These are phyloP conservation scores for Panaeolus cyanescens DNA, from an alignment of 768 basidiomycete species.

Conservation along the genomic window DNA sequence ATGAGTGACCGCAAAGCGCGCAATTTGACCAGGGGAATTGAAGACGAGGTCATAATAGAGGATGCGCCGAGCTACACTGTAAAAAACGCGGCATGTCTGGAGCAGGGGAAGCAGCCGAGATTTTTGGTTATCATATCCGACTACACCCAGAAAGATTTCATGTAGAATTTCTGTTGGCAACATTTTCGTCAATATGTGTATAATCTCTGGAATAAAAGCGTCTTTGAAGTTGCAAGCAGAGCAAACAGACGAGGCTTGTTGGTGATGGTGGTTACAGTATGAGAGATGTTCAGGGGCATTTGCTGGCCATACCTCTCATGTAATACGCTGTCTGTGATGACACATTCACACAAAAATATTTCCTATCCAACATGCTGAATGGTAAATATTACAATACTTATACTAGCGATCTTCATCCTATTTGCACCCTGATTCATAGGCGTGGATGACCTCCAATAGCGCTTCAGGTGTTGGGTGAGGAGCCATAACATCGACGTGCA, in stretches of 20 bases:
- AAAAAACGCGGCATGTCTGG: constrained; percentile 16
- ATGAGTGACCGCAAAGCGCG: constrained; percentile 17
- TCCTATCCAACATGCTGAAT: no score
- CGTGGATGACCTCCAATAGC: constrained; percentile 6
- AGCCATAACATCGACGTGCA: constrained; percentile 12
- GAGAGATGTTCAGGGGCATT: background rate
- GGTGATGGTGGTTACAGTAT: background rate
- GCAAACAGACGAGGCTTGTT: no score
- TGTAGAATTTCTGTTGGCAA: constrained; percentile 18
- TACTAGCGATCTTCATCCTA: no score
- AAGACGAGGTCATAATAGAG: constrained; percentile 22
- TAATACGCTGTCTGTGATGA: no score
- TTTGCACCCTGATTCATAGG: no score
- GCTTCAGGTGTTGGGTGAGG: constrained; percentile 17
- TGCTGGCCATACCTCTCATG: no score
- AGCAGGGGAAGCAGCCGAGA: constrained; percentile 12
- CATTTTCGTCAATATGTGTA: background rate
- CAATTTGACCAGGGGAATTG: constrained; percentile 18
- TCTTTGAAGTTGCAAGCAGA: no score
- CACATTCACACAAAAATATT: background rate
- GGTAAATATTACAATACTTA: no score
- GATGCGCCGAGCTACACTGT: constrained; percentile 13
- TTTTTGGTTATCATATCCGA: background rate
- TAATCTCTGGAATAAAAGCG: no score
- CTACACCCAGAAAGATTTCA: constrained; percentile 13